Evolutionary conservation across 768 basidiomycete species (phyloP), one percentile per base, ranked within the genome.

Genomic region (Dictyophora rubrovolvata): DNA sequence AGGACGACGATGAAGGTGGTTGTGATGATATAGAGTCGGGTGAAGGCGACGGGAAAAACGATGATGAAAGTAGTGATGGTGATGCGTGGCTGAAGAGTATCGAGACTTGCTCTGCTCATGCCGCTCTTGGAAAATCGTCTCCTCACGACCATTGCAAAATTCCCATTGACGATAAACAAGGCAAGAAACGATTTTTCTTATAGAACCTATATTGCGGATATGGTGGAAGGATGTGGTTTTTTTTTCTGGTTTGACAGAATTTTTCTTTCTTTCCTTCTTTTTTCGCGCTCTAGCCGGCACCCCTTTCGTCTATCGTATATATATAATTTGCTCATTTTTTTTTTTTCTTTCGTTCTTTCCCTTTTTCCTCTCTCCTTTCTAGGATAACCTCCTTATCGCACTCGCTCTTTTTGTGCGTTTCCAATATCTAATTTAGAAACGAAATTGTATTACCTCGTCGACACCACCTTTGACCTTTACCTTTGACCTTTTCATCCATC

Each of bases 21-120:
- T 80, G 83, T 55, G 77, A 76, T 60, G 77, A 77, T 57, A 77
- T 75, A 53, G 87, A 79, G 63, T 80, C 83, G 57, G 77, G 75
- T 61, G 78, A 78, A 56, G n/a, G n/a, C n/a, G n/a, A n/a, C n/a
- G n/a, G n/a, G n/a, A n/a, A n/a, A n/a, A n/a, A n/a, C n/a, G 78
- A 75, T 51, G 87, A 80, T 63, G 86, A 85, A 53, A 86, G 84
- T 69, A 84, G 89, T 57, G 82, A 85, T 53, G 90, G 89, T 1
- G 95, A 99, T 68, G 79, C 85, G 63, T 99, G 96, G 96, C 67
- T 99, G 61, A 83, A 80, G 74, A 74, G 70, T 61, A 83, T 98
- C 64, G 76, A 72, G 48, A 73, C 84, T 20, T 95, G 93, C 69
- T 84, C 86, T 21, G 66, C 51, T 42, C 11, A 42, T 42, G 11